Percentiles rank a stretch among this genome's conserved stretches.
These are phyloP conservation scores for Poa annua DNA, from an alignment of 176 grass and related monocot species.

Conservation along the genomic window DNA sequence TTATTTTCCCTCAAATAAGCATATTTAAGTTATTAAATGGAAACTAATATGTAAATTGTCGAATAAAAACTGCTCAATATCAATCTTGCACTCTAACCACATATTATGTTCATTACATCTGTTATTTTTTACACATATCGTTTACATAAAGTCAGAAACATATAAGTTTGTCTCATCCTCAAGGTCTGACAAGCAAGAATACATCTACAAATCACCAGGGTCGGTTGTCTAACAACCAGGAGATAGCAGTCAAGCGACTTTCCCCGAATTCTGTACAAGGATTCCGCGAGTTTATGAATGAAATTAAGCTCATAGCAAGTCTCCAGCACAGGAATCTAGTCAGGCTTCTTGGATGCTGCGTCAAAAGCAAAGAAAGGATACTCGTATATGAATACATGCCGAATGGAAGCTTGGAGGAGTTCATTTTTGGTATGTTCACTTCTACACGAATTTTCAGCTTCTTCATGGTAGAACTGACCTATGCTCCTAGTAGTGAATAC, in stretches of 20 bases:
- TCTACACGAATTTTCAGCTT: no score
- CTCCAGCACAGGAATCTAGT: slow-evolving; percentile 58
- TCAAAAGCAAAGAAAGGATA: slow-evolving; percentile 46
- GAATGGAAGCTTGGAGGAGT: slow-evolving; percentile 55
- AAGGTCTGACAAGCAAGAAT: neutral
- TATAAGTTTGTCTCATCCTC: no score
- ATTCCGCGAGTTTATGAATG: slow-evolving; percentile 60
- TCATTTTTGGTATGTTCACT: slow-evolving; percentile 47
- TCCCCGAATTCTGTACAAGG: slow-evolving; percentile 49
- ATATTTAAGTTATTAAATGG: no score
- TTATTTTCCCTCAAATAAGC: no score
- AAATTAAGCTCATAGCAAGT: slow-evolving; percentile 48
- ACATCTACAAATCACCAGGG: slow-evolving; percentile 9
- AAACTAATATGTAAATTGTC: no score
- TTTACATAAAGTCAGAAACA: no score
- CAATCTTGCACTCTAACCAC: no score
- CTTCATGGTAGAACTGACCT: no score
- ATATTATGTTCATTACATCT: no score
- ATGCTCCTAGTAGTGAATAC: no score
- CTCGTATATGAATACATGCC: slow-evolving; percentile 62
- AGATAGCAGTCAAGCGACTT: slow-evolving; percentile 53
- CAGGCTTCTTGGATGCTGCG: slow-evolving; percentile 51
- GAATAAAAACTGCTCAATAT: no score
- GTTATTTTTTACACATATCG: no score
- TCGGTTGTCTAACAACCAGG: slow-evolving; percentile 20